Evolutionary conservation across 2,329 filamentous ascomycete genomes (phyloP), one percentile per base, ranked within the genome.

Genomic region (Ophiostoma australiae): DNA sequence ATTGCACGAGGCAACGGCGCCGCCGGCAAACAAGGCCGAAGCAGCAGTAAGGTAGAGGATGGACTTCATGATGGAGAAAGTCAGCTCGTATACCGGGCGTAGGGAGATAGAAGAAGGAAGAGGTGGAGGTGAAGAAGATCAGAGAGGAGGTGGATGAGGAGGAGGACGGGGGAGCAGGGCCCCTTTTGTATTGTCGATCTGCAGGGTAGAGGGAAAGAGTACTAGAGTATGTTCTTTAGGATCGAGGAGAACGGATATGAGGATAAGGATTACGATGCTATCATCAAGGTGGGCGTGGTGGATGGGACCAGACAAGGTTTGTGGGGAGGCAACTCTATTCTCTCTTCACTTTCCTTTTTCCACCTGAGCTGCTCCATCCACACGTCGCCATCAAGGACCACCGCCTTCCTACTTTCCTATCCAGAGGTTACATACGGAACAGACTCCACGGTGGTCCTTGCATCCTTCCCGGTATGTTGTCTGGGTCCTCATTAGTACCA

Each of bases 1-100:
- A 35, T 68, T 70, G 69, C 73, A 73, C 63, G 66, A 67, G 11
- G 58, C 58, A 31, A 33, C 15, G 58, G 63, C 63, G 13, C 63
- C 11, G 33, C 63, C 7, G 63, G 63, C 35, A 35, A 66, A 39
- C 17, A 39, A 11, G 63, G 35, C 63, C 33, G 35, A 37, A 35
- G 63, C 63, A 23, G 63, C 35, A 66, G 33, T 39, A 20, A 66
- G 33, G 23, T 20, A 52, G 44, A 41, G 44, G 23, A 27, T 17
- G 52, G 10, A 23, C 41, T 55, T 39, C 63, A 66, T 66, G 35
- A 66, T 66, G 63, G 35, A 39, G 31, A 35, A 33, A 17, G 31
- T 37, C 52, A 58, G 27, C 52, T 58, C 52, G 33, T 20, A 65
- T 3, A n/a, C 44, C 44, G 11, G 5, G 5, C 8, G 20, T 41